Percentiles rank a stretch among this genome's conserved stretches.
Evolutionary conservation across 108 stramenopile species (phyloP).

Genomic region (Nitzschia inconspicua): DNA sequence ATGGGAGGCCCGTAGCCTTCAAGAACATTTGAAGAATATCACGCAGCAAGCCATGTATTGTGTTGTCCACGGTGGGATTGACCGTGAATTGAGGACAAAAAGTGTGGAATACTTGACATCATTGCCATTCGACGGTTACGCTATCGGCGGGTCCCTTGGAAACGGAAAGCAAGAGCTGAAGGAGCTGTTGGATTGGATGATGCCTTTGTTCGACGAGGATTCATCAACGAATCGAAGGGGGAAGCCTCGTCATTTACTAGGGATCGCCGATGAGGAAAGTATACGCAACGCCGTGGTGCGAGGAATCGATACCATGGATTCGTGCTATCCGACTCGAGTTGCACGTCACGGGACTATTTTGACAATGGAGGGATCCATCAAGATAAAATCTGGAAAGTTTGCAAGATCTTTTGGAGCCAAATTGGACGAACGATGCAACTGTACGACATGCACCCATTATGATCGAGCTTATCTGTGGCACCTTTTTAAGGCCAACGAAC

Average conservation of each 20-base stretch:
- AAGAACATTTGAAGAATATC: constrained; percentile 76
- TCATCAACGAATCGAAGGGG: constrained; percentile 21
- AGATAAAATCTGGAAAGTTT: constrained; percentile 63
- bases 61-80: constrained; percentile 91
- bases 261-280: constrained; percentile 90
- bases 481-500: constrained; percentile 90
- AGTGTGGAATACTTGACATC: constrained; percentile 85
- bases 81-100: constrained; percentile 67
- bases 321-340: constrained; percentile 89
- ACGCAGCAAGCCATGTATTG: constrained; percentile 89
- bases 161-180: constrained; percentile 82
- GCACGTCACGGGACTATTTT: constrained; percentile 83
- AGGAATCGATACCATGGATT: constrained; percentile 92
- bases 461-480: constrained; percentile 91
- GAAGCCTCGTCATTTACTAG: constrained; percentile 90
- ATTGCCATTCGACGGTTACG: constrained; percentile 91
- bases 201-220: constrained; percentile 77
- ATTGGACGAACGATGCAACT: constrained; percentile 73
- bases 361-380: constrained; percentile 41
- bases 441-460: constrained; percentile 81
- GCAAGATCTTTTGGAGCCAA: constrained; percentile 58
- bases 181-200: constrained; percentile 83
- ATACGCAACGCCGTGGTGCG: constrained; percentile 64
- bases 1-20: constrained; percentile 90
- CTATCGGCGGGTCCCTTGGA: constrained; percentile 90